phyloP scores from a whole-genome alignment of 768 basidiomycete species.

The Fomitopsis serialis region DNA sequence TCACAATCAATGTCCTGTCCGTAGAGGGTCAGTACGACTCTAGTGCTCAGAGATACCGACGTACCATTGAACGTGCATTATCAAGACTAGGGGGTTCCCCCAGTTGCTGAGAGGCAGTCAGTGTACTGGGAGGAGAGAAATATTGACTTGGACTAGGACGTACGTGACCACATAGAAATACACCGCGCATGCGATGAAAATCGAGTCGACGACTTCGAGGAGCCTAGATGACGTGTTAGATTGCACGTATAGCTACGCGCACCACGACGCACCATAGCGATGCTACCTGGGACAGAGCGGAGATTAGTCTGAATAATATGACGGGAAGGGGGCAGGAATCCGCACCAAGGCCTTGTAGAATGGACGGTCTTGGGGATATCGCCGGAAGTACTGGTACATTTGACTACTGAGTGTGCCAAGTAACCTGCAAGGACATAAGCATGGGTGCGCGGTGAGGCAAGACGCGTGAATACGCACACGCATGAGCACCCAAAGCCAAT shows the following conservation, averaged over 20 bases:
- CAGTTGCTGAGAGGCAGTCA: constrained; percentile 15
- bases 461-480: constrained; percentile 20
- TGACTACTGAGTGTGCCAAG: constrained; percentile 54
- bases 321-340: constrained; percentile 6
- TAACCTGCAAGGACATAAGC: constrained; percentile 29
- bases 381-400: constrained; percentile 47
- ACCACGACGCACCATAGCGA: constrained; percentile 23
- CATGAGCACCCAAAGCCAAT: constrained; percentile 52
- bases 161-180: constrained; percentile 55
- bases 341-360: constrained; percentile 49
- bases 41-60: background rate
- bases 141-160: constrained; percentile 15
- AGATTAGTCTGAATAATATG: constrained; percentile 1
- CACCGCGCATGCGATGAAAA: constrained; percentile 44
- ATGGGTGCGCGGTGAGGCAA: background rate
- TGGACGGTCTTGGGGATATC: constrained; percentile 47
- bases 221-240: constrained; percentile 26
- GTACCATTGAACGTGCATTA: constrained; percentile 19
- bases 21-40: background rate
- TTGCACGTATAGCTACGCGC: background rate
- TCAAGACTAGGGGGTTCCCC: constrained; percentile 16
- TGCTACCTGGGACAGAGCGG: constrained; percentile 21
- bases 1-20: constrained; percentile 19
- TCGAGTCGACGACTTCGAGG: constrained; percentile 43
- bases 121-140: background rate